These are phyloP conservation scores for Barbatosphaeria neglecta DNA, from an alignment of 495 filamentous ascomycete species.

Conservation along the genomic window DNA sequence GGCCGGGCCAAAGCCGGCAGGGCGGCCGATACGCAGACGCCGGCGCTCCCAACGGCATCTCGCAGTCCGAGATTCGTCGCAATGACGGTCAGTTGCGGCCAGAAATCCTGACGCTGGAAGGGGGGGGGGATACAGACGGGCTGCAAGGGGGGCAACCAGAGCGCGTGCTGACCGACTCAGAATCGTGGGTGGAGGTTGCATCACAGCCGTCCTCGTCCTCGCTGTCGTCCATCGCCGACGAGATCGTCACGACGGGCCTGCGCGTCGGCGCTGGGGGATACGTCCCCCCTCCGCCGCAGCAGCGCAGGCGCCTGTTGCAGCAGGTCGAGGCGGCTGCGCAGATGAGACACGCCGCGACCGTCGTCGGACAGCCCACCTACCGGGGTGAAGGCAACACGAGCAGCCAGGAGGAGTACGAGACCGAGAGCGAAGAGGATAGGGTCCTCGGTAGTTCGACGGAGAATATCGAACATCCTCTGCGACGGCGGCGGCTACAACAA, in stretches of 20 bases:
- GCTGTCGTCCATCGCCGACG: constrained; percentile 77
- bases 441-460: constrained; percentile 81
- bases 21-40: neutral
- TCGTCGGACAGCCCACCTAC: neutral
- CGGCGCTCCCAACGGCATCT: neutral
- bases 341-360: neutral
- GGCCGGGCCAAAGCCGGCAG: neutral
- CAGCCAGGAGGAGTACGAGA: constrained; percentile 77
- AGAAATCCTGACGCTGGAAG: neutral
- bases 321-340: constrained; percentile 9
- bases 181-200: constrained; percentile 93
- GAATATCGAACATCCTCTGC: too few relatives aligned
- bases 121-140: too few relatives aligned
- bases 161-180: constrained; percentile 41
- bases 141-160: too few relatives aligned
- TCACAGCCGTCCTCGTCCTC: constrained; percentile 87
- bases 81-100: constrained; percentile 22
- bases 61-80: constrained; percentile 13
- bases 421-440: constrained; percentile 49
- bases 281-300: constrained; percentile 26
- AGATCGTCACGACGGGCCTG: constrained; percentile 78
- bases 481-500: constrained; percentile 7
- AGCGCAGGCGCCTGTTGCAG: constrained; percentile 44
- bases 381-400: constrained; percentile 45
- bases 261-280: constrained; percentile 50